Base-by-base conservation (phyloP, 805 yeast genomes). In the Zygosaccharomyces rouxii region DNA sequence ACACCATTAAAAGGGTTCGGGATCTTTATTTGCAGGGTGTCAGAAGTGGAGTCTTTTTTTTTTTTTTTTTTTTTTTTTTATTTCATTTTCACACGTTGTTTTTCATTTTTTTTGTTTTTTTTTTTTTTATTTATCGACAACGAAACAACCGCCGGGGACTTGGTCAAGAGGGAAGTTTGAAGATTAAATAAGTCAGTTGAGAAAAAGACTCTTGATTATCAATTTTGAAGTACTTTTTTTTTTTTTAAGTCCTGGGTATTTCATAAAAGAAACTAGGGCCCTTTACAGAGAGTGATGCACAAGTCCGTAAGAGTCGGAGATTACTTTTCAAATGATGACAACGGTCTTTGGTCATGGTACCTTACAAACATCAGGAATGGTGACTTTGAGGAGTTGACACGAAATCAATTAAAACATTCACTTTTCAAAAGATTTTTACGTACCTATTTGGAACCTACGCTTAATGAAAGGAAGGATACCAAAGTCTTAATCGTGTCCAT, bases 321-420 rank as follows among this genome's bases (percentile, higher is more conserved):
- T 33, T 57, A 61, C 35, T 62, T 55, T 38, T 69, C 63, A 25
- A 62, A 66, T 41, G 66, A 64, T 45, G 62, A 62, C 23, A 63
- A 68, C 44, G 69, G 66, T 11, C 52, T 68, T 16, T 67, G 71
- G 68, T 59, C 69, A 16, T 70, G 73, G 73, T 69, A 67, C 50
- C 42, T 69, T 26, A 44, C 59, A n/a, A 66, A 66, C 41, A 54
- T 70, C 7, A 54, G 69, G 42, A 57, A 60, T 11, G 73, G 73
- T 1, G 58, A 60, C 26, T 70, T 69, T 49, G 73, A 69, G 47
- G 65, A 67, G 48, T 52, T 70, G 7, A 61, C 60, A 2, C 53
- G 56, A 9, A 64, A 69, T 44, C 47, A 53, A 35, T 35, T 58
- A 16, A 67, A 63, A 43, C 57, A 51, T 13, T 53, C 62, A 2